Percentiles rank a stretch among this genome's conserved stretches.
Conservation (phyloP, 768 basidiomycete genomes). For the Nidula microcarpa region DNA sequence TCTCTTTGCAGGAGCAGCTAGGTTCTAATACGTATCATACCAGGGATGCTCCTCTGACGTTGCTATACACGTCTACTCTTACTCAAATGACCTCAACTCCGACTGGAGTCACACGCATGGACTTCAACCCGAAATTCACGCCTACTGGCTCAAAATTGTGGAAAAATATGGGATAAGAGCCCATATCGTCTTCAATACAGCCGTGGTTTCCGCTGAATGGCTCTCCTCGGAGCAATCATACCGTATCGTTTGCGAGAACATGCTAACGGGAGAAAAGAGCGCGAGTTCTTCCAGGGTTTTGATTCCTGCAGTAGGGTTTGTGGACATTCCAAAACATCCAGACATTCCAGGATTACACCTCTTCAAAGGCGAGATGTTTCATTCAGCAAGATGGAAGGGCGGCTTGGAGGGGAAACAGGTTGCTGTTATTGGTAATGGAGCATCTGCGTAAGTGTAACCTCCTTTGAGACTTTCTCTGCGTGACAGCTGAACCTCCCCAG, state of each 20-base stretch:
- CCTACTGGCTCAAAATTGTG: constrained; percentile 29
- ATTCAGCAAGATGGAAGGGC: constrained; percentile 15
- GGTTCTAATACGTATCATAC: background rate
- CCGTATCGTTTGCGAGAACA: background rate
- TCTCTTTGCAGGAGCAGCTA: background rate
- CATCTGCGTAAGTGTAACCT: constrained; percentile 13
- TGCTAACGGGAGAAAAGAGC: background rate
- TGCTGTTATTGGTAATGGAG: constrained; percentile 11
- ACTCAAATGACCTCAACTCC: constrained; percentile 36
- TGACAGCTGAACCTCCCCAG: background rate
- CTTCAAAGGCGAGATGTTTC: constrained; percentile 13
- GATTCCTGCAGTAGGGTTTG: background rate
- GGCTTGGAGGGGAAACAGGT: constrained; percentile 9
- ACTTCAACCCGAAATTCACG: constrained; percentile 36
- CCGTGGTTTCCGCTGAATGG: background rate
- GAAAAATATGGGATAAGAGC: background rate
- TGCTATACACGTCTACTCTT: constrained; percentile 31
- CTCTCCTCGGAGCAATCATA: background rate
- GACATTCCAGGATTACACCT: constrained; percentile 11
- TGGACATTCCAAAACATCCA: background rate
- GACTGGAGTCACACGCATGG: constrained; percentile 36
- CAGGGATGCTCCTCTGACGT: constrained; percentile 42
- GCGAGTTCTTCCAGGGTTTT: background rate
- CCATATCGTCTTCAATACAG: background rate
- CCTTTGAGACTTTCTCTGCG: background rate